phyloP scores from a whole-genome alignment of 768 basidiomycete genomes.

The Lactarius psammicola region DNA sequence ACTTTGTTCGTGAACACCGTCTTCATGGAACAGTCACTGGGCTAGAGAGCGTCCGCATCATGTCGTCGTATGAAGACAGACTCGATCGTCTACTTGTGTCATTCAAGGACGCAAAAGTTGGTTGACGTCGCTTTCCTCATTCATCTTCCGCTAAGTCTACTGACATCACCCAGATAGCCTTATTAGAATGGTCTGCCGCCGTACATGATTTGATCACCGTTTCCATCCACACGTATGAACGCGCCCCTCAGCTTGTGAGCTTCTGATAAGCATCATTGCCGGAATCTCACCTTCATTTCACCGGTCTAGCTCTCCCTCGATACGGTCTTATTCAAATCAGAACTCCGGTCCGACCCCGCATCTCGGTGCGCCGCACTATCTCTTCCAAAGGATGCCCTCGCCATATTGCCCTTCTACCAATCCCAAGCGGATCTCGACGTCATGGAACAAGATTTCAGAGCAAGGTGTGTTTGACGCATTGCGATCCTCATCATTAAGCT shows the following conservation, averaged over 20 bases:
- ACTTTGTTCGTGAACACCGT: slow-evolving; percentile 74
- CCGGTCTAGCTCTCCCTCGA: slow-evolving; percentile 61
- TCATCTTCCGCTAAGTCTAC: slow-evolving; percentile 18
- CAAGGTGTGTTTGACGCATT: slow-evolving; percentile 42
- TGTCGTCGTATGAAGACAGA: slow-evolving; percentile 75
- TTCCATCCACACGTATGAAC: slow-evolving; percentile 96
- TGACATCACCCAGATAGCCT: slow-evolving; percentile 64
- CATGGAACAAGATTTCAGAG: slow-evolving; percentile 69
- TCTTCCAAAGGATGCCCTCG: slow-evolving; percentile 86
- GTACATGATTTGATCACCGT: slow-evolving; percentile 85
- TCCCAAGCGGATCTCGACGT: slow-evolving; percentile 75
- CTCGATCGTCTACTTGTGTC: slow-evolving; percentile 88
- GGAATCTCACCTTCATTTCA: slow-evolving; percentile 20
- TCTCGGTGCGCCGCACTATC: slow-evolving; percentile 86
- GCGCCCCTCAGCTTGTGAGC: slow-evolving; percentile 81
- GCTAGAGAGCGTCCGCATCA: slow-evolving; percentile 72
- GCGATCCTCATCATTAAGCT: slow-evolving; percentile 17
- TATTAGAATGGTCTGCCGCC: slow-evolving; percentile 89
- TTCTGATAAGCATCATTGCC: slow-evolving; percentile 17
- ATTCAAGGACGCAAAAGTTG: slow-evolving; percentile 93
- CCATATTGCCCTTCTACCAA: slow-evolving; percentile 89
- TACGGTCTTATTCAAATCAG: slow-evolving; percentile 56
- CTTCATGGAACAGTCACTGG: slow-evolving; percentile 90
- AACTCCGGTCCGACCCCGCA: slow-evolving; percentile 78
- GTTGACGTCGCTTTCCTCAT: slow-evolving; percentile 28